Evolutionary conservation across 768 basidiomycete genomes (phyloP), one percentile per base, ranked within the genome.

Genomic region (Trametes punicea): DNA sequence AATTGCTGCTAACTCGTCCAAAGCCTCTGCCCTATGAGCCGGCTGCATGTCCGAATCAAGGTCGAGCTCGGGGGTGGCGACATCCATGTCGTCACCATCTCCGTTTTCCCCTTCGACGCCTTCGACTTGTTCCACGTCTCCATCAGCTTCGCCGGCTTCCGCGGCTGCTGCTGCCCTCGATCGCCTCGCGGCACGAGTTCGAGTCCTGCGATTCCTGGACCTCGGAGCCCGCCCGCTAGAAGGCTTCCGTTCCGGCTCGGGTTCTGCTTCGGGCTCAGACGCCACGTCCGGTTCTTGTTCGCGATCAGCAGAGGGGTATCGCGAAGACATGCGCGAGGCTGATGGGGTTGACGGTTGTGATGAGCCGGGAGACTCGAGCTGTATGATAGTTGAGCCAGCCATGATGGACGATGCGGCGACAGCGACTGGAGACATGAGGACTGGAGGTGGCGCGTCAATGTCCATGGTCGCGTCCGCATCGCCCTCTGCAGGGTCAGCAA

Each of bases 1-100:
- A 63, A 99, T 95, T 41, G 77, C 80, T 3, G 95, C 88, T 6
- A 98, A 75, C 0, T 88, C 87, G 56, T 94, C 93, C 55, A 98
- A 79, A 0, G 93, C 93, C 65, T 96, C 93, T 3, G 85, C 86
- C 20, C 91, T 80, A 68, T 91, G 88, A 0, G 87, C 87, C 41
- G 87, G 88, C 57, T 90, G 88, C 51, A 90, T 71, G 58, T 93
- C 92, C 10, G 78, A 75, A 51, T 87, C 86, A 7, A 77, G 67
- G 50, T 77, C 77, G 53, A 73, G 65, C 52, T 77, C 77, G 2
- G 68, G 66, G 1, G 65, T 65, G 42, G 82, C 80, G 33, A 74
- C 70, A 34, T 80, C 81, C 15, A 68, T 61, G 5, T 73, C 71
- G 15, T 76, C 77, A 0, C 64, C 72, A 33, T 71, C 74, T 13